These are phyloP conservation scores for Pisolithus sp. DNA, from an alignment of 768 basidiomycete species.

Conservation along the genomic window DNA sequence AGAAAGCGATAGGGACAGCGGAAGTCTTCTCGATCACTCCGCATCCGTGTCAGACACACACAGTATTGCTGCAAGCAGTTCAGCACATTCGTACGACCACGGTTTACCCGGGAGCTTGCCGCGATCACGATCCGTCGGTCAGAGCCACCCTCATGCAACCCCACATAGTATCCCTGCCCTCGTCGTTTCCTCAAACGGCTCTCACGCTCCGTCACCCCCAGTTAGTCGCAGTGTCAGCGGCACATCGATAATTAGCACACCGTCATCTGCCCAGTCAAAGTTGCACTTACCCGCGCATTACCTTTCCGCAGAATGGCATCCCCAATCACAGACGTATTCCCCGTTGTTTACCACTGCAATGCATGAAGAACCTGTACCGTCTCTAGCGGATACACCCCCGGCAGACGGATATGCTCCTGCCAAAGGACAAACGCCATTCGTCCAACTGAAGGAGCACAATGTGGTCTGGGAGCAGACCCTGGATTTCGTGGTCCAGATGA, in stretches of 20 bases:
- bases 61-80: slow-evolving; percentile 23
- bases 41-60: slow-evolving; percentile 19
- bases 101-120: not conserved
- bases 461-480: slow-evolving; percentile 57
- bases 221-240: slow-evolving; percentile 16
- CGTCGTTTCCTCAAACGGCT: slow-evolving; percentile 20
- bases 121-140: not conserved
- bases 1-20: slow-evolving; percentile 20
- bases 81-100: slow-evolving; percentile 16
- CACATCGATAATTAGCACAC: slow-evolving; percentile 16
- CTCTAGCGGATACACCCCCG: slow-evolving; percentile 6
- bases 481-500: slow-evolving; percentile 51
- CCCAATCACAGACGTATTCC: slow-evolving; percentile 5
- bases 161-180: slow-evolving; percentile 21
- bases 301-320: slow-evolving; percentile 25
- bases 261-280: slow-evolving; percentile 10
- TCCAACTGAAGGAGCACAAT: slow-evolving; percentile 56
- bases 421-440: slow-evolving; percentile 56
- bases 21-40: slow-evolving; percentile 21
- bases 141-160: not conserved
- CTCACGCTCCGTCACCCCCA: slow-evolving; percentile 1
- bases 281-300: slow-evolving; percentile 10
- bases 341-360: not conserved
- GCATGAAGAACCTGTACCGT: not conserved
- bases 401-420: slow-evolving; percentile 29